A percentile compares a stretch with the other conserved stretches of the same genome.
Conservation (phyloP, 2,329 filamentous ascomycete species). For the Raffaelea arxii region DNA sequence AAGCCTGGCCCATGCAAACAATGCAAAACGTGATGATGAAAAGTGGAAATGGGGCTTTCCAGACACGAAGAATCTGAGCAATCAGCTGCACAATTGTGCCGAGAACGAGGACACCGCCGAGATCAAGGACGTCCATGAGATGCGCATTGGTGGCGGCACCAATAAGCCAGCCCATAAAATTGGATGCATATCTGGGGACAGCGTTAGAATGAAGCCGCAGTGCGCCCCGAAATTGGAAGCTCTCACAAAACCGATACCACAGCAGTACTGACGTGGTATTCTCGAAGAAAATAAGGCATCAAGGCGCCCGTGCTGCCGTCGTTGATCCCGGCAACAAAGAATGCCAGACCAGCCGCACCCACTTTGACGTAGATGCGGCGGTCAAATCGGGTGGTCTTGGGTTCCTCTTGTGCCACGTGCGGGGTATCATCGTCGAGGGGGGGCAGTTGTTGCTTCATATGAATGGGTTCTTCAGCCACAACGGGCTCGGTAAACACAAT, state of each 20-base stretch:
- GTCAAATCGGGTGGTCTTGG: too few relatives aligned
- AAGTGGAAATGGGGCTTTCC: conserved; percentile 46
- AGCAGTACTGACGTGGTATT: conserved; percentile 43
- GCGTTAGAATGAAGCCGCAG: background rate
- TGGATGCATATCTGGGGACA: conserved; percentile 36
- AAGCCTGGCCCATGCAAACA: conserved; percentile 44
- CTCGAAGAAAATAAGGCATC: conserved; percentile 51
- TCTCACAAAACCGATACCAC: conserved; percentile 38
- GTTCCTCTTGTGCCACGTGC: too few relatives aligned
- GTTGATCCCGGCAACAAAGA: conserved; percentile 56
- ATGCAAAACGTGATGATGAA: conserved; percentile 50
- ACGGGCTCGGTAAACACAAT: too few relatives aligned
- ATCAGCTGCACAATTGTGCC: conserved; percentile 43
- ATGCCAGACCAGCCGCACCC: conserved; percentile 46
- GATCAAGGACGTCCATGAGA: conserved; percentile 38
- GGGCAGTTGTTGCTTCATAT: too few relatives aligned
- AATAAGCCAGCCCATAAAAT: conserved; percentile 50
- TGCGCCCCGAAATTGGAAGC: too few relatives aligned
- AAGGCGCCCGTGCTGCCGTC: conserved; percentile 55
- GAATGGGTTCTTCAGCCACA: too few relatives aligned
- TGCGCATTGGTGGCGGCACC: conserved; percentile 48
- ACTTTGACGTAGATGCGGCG: conserved; percentile 18
- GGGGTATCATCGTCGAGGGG: too few relatives aligned
- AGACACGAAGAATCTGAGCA: conserved; percentile 44
- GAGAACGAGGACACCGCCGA: conserved; percentile 26